Evolutionary conservation across 1,284 basidiomycete genomes (phyloP).

Genomic region (Sporisorium graminicola): DNA sequence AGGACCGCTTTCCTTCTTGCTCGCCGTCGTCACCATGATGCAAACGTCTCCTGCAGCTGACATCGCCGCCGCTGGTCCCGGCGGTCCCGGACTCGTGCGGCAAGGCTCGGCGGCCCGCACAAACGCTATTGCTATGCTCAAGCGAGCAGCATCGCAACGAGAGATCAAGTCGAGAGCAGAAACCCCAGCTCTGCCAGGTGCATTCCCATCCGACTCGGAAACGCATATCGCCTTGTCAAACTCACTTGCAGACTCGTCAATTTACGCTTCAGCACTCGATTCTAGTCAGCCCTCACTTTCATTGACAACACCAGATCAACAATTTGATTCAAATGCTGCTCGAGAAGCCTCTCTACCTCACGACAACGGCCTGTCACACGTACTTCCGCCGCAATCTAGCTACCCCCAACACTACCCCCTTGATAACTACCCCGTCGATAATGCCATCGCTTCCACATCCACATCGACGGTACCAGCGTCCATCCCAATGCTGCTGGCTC

Average conservation of each 20-base stretch:
- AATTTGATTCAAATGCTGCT: background rate
- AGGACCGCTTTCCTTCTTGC: no score
- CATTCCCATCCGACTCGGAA: conserved; percentile 12
- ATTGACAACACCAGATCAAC: conserved; percentile 5
- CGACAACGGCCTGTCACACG: conserved; percentile 6
- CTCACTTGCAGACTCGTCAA: background rate
- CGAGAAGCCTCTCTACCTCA: background rate
- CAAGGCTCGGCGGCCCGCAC: conserved; percentile 50
- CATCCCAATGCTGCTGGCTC: conserved; percentile 7
- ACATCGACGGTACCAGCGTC: background rate
- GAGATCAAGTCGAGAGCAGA: conserved; percentile 49
- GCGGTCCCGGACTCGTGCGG: conserved; percentile 13
- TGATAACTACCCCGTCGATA: background rate
- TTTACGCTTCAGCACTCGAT: background rate
- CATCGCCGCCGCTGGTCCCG: conserved; percentile 2
- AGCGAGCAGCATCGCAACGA: conserved; percentile 58
- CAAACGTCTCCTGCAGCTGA: conserved; percentile 10
- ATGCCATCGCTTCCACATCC: conserved; percentile 12
- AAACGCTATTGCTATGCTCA: conserved; percentile 60
- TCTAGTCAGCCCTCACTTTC: background rate
- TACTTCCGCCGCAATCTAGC: conserved; percentile 1
- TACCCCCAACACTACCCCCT: background rate
- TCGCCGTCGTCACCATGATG: conserved; percentile 10
- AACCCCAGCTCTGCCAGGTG: conserved; percentile 13
- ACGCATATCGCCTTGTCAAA: background rate